phyloP scores from a whole-genome alignment of 1,284 basidiomycete species.

The Ganoderma sinense region DNA sequence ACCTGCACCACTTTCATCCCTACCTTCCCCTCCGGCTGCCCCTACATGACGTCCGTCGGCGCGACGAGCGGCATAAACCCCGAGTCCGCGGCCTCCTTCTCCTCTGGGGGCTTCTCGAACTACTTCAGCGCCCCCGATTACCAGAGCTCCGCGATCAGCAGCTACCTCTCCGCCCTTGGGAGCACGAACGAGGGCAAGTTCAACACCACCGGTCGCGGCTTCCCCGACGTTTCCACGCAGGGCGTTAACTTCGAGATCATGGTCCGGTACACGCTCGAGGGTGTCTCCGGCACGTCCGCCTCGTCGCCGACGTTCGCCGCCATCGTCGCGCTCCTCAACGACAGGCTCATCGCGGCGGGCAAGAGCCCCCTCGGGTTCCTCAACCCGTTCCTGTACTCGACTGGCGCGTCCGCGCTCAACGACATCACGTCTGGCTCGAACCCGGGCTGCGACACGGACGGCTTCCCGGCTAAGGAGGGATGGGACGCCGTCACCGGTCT shows the following conservation, averaged over 20 bases:
- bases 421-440: slow-evolving; percentile 48
- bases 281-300: slow-evolving; percentile 57
- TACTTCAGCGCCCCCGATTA: slow-evolving; percentile 51
- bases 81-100: slow-evolving; percentile 57
- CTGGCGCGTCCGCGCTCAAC: slow-evolving; percentile 43
- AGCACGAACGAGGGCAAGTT: slow-evolving; percentile 38
- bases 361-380: slow-evolving; percentile 55
- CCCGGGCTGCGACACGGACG: slow-evolving; percentile 44
- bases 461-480: slow-evolving; percentile 45
- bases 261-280: slow-evolving; percentile 45
- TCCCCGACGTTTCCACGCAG: slow-evolving; percentile 42
- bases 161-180: slow-evolving; percentile 42
- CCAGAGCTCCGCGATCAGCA: slow-evolving; percentile 46
- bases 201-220: slow-evolving; percentile 41
- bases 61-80: slow-evolving; percentile 58
- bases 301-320: slow-evolving; percentile 61
- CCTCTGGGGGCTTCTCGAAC: slow-evolving; percentile 58
- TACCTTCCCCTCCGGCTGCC: slow-evolving; percentile 71
- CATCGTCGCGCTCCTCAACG: slow-evolving; percentile 63
- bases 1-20: slow-evolving; percentile 66
- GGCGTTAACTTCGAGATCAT: slow-evolving; percentile 40
- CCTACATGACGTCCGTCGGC: slow-evolving; percentile 66
- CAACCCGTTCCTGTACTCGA: slow-evolving; percentile 53
- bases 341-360: slow-evolving; percentile 51
- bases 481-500: slow-evolving; percentile 47